These are phyloP conservation scores for Rhypophila decipiens DNA, from an alignment of 495 filamentous ascomycete genomes.

Conservation along the genomic window DNA sequence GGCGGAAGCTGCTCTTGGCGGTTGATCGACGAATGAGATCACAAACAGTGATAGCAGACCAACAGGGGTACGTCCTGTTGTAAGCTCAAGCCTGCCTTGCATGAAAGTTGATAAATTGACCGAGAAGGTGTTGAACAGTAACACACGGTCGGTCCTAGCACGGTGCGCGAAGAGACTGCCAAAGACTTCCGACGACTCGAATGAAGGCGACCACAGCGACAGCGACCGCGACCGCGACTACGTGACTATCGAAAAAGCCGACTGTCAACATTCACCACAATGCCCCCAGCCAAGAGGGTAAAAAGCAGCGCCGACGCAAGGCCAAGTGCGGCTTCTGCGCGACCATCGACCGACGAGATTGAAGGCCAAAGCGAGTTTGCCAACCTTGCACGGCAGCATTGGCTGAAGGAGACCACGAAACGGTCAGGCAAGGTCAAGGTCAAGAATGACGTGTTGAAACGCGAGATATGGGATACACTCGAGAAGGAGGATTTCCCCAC, in stretches of 20 bases:
- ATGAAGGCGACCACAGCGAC: too few relatives aligned
- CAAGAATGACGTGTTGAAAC: slow-evolving; percentile 79
- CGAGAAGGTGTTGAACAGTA: neutral
- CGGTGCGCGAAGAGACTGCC: too few relatives aligned
- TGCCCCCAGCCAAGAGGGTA: slow-evolving; percentile 45
- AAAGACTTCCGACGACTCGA: too few relatives aligned
- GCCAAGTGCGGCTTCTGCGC: slow-evolving; percentile 28
- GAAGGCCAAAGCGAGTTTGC: slow-evolving; percentile 77
- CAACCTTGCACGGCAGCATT: slow-evolving; percentile 75
- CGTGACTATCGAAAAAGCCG: too few relatives aligned
- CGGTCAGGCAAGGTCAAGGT: slow-evolving; percentile 55
- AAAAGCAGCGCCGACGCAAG: slow-evolving; percentile 37
- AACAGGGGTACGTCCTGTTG: too few relatives aligned
- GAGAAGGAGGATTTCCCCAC: slow-evolving; percentile 74
- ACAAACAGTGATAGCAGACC: too few relatives aligned
- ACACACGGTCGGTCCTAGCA: slow-evolving; percentile 6
- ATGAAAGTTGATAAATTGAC: neutral
- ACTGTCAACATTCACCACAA: slow-evolving; percentile 20
- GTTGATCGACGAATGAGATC: too few relatives aligned
- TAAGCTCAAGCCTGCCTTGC: neutral
- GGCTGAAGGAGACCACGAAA: slow-evolving; percentile 60
- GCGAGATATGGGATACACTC: slow-evolving; percentile 84
- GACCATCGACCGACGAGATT: slow-evolving; percentile 41
- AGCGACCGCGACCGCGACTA: slow-evolving; percentile 1
- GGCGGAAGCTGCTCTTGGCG: too few relatives aligned